These are phyloP conservation scores for Ochromonas danica DNA, from an alignment of 108 stramenopile genomes.

Conservation along the genomic window DNA sequence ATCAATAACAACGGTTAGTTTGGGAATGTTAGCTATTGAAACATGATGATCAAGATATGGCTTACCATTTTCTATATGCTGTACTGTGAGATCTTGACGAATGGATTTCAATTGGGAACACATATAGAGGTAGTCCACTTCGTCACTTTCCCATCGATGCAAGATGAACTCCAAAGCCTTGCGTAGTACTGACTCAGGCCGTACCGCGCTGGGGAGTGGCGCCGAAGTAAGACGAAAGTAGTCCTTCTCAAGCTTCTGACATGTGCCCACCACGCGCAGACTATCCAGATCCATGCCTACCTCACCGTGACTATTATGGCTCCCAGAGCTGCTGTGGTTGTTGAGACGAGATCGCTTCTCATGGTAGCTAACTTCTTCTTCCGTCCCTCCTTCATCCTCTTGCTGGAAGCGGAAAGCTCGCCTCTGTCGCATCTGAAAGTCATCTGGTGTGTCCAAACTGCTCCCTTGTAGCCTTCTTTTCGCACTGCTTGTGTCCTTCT, in stretches of 20 bases:
- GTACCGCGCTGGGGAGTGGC: constrained; percentile 63
- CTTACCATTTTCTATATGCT: constrained; percentile 70
- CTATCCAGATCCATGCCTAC: constrained; percentile 30
- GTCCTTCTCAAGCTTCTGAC: constrained; percentile 67
- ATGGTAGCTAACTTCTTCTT: too few species aligned
- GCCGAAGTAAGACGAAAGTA: constrained; percentile 74
- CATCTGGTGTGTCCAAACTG: not conserved
- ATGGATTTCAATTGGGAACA: constrained; percentile 89
- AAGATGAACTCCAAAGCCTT: constrained; percentile 68
- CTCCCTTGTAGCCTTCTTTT: too few species aligned
- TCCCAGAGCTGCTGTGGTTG: too few species aligned
- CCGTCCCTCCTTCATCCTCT: too few species aligned
- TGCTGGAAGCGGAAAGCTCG: constrained; percentile 7
- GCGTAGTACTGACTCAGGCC: constrained; percentile 63
- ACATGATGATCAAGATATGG: not conserved
- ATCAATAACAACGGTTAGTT: not conserved
- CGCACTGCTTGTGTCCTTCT: not conserved
- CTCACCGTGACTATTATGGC: not conserved
- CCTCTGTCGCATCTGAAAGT: not conserved
- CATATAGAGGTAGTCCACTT: constrained; percentile 78
- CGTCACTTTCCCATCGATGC: constrained; percentile 50
- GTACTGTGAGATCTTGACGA: constrained; percentile 90
- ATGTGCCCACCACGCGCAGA: constrained; percentile 53
- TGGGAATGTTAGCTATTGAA: not conserved
- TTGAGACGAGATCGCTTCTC: too few species aligned